Evolutionary conservation across 305 asterid species (phyloP).

Genomic region (Fraxinus sp.): DNA sequence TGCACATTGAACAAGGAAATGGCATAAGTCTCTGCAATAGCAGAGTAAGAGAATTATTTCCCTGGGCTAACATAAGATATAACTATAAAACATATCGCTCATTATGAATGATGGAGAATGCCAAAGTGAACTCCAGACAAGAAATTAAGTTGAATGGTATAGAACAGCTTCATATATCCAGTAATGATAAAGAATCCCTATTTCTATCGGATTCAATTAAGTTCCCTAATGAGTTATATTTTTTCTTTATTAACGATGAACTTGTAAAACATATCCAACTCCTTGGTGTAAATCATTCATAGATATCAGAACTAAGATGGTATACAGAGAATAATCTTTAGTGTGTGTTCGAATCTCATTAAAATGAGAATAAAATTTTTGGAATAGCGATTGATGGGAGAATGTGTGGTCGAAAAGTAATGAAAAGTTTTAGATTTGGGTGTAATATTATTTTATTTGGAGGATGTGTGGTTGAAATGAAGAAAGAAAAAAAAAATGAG

Average conservation of each 20-base stretch:
- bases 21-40: neutral
- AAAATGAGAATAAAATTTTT: too few relatives aligned
- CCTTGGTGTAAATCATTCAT: neutral
- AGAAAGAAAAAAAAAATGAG: too few relatives aligned
- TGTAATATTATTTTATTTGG: too few relatives aligned
- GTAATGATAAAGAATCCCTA: neutral
- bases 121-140: neutral
- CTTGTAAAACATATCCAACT: neutral
- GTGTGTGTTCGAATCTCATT: too few relatives aligned
- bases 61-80: neutral
- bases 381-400: too few relatives aligned
- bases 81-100: neutral
- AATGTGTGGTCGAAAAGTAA: too few relatives aligned
- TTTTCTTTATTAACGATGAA: neutral
- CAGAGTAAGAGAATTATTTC: neutral
- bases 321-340: neutral
- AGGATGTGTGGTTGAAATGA: too few relatives aligned
- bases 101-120: neutral
- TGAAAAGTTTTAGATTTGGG: too few relatives aligned
- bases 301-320: neutral
- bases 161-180: neutral
- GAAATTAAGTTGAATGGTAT: neutral
- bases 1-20: constrained; percentile 24
- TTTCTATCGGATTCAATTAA: neutral
- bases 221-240: neutral